A percentile compares a stretch with the other conserved stretches of the same genome.
Evolutionary conservation across 805 yeast species (phyloP).

Genomic region (Danielozyma ontarioensis): DNA sequence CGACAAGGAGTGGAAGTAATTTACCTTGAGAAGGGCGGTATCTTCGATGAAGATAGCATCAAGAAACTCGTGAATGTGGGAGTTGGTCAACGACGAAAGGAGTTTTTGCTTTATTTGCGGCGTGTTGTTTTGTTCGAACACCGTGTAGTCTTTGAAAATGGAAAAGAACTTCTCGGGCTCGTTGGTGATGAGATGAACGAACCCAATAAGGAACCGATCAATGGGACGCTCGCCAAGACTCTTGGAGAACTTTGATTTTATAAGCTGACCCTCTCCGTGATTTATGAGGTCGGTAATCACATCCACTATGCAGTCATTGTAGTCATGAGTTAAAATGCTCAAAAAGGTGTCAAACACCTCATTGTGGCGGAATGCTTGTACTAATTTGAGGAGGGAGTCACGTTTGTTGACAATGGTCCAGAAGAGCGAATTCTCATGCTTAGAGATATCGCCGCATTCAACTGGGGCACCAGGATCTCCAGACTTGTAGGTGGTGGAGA

Average conservation of each 20-base stretch:
- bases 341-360: conserved; percentile 24
- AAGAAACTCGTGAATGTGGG: conserved; percentile 16
- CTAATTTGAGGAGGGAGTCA: conserved; percentile 12
- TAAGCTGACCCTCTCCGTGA: conserved; percentile 32
- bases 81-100: conserved; percentile 8
- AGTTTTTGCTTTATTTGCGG: conserved; percentile 8
- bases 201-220: conserved; percentile 28
- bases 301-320: conserved; percentile 23
- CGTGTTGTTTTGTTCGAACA: conserved; percentile 11
- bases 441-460: conserved; percentile 8
- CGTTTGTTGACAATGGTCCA: conserved; percentile 22
- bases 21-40: conserved; percentile 11
- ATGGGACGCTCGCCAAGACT: conserved; percentile 31
- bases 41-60: conserved; percentile 12
- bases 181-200: conserved; percentile 26
- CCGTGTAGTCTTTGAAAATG: conserved; percentile 17
- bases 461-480: conserved; percentile 7
- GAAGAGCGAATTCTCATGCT: conserved; percentile 23
- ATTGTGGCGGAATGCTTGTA: conserved; percentile 13
- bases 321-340: conserved; percentile 9
- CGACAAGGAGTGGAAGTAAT: conserved; percentile 28
- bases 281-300: conserved; percentile 25
- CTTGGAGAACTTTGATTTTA: conserved; percentile 36
- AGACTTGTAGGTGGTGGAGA: conserved; percentile 21
- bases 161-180: conserved; percentile 18